Base-by-base conservation (phyloP, 768 basidiomycete species). In the Gloeopeniophorella convolvens region DNA sequence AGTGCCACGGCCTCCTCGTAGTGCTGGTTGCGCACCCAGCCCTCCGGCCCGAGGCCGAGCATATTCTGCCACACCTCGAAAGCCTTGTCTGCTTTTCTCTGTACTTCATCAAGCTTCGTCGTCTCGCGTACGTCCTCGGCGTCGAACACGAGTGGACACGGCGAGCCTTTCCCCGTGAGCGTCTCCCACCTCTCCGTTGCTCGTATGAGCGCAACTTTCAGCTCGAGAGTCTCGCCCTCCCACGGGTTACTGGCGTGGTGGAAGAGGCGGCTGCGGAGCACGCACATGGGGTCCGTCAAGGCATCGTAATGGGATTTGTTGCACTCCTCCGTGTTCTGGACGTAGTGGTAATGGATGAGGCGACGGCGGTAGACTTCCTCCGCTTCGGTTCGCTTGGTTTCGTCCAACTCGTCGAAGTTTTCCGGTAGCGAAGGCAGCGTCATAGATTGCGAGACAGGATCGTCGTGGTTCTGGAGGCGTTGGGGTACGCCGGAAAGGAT, bases 301-400 rank as follows among this genome's bases (percentile, higher is more conserved):
- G 69, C 68, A 0, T 32, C 64, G 57, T 71, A 60, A 62, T 77
- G 75, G 51, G 60, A 65, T 59, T 60, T 31, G 69, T 78, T 79
- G 71, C 47, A 67, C 69, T 68, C 56, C 66, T 60, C 56, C 60
- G 72, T 77, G 69, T 48, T 67, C 42, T 58, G 63, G 67, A 68
- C 63, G 61, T 78, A 77, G 66, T 77, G 70, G 61, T 65, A 74
- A 47, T 78, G 76, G 58, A 73, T 63, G 60, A 79, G 69, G 56
- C 75, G 72, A 58, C 65, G 48, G 65, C 58, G 70, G 68, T 75
- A 68, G 66, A 71, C 59, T 58, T 63, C 63, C 64, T 50, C 49
- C 61, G 48, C 70, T 36, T 39, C 0, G 47, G 24, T 62, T 62
- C 58, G 66, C 66, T 70, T 42, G 56, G 62, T 32, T 66, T 75